A percentile compares a stretch with the other conserved stretches of the same genome.
Evolutionary conservation across 2,329 filamentous ascomycete species (phyloP).

Genomic region (Gnomoniopsis sp.): DNA sequence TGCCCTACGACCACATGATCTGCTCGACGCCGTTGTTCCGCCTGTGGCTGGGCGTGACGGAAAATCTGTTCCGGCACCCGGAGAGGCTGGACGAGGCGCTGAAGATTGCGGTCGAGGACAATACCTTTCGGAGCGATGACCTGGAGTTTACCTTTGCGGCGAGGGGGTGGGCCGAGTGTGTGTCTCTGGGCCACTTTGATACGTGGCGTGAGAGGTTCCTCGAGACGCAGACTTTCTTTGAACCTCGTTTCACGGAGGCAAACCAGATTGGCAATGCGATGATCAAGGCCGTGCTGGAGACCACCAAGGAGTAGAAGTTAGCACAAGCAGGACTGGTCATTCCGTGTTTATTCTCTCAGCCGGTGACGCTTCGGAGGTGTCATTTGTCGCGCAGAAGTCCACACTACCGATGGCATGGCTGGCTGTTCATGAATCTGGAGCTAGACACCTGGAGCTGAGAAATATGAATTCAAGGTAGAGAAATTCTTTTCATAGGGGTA

Average conservation of each 20-base stretch:
- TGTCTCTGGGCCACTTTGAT: constrained; percentile 86
- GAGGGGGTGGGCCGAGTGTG: constrained; percentile 91
- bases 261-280: constrained; percentile 89
- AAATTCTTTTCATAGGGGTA: too few species aligned
- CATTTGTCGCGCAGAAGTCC: too few species aligned
- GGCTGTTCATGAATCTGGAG: not conserved
- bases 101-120: constrained; percentile 81
- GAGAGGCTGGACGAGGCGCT: constrained; percentile 80
- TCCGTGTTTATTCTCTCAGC: not conserved
- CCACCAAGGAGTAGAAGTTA: constrained; percentile 41
- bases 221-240: constrained; percentile 86
- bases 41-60: constrained; percentile 93
- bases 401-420: not conserved
- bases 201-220: constrained; percentile 90
- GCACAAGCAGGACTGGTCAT: not conserved
- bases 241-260: constrained; percentile 83
- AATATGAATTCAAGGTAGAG: too few species aligned
- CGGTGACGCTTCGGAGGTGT: too few species aligned
- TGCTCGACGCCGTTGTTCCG: constrained; percentile 97
- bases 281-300: constrained; percentile 92
- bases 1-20: constrained; percentile 99
- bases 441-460: not conserved
- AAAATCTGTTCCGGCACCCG: constrained; percentile 86
- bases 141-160: constrained; percentile 98
- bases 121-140: constrained; percentile 91